Conservation (phyloP, 2,329 filamentous ascomycete species). For the Paecilomyces sp. region DNA sequence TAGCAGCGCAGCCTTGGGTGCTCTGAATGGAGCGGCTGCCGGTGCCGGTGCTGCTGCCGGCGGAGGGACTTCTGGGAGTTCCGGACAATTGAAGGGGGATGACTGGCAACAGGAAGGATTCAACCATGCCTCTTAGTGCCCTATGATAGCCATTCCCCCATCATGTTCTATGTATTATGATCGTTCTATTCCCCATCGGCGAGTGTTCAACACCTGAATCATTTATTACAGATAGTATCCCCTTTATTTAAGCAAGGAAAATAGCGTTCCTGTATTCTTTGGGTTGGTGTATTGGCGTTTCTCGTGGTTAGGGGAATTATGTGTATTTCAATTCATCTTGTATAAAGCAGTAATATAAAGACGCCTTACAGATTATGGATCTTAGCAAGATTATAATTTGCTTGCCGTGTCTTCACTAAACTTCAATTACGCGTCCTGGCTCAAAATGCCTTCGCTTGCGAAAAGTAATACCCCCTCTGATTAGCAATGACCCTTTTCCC, state of each 20-base stretch:
- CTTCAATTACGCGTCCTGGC: background rate
- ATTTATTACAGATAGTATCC: background rate
- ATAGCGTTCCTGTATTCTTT: background rate
- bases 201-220: background rate
- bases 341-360: background rate
- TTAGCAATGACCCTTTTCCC: slow-evolving; percentile 33
- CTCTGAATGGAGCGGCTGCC: slow-evolving; percentile 35
- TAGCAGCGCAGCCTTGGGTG: slow-evolving; percentile 50
- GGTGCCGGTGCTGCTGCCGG: slow-evolving; percentile 25
- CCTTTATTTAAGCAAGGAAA: background rate
- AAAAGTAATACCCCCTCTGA: slow-evolving; percentile 36
- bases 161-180: background rate
- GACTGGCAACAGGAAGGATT: slow-evolving; percentile 62
- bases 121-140: slow-evolving; percentile 15
- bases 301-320: background rate
- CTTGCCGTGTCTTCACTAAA: background rate
- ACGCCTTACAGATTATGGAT: background rate
- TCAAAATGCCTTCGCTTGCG: slow-evolving; percentile 18
- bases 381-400: background rate
- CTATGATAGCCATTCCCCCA: background rate
- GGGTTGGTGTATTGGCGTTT: background rate
- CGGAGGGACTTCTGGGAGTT: slow-evolving; percentile 18
- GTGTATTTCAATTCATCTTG: background rate
- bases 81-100: slow-evolving; percentile 36
- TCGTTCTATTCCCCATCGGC: background rate